phyloP scores from a whole-genome alignment of 352 stramenopile species.

The Globisporangium perplexum region DNA sequence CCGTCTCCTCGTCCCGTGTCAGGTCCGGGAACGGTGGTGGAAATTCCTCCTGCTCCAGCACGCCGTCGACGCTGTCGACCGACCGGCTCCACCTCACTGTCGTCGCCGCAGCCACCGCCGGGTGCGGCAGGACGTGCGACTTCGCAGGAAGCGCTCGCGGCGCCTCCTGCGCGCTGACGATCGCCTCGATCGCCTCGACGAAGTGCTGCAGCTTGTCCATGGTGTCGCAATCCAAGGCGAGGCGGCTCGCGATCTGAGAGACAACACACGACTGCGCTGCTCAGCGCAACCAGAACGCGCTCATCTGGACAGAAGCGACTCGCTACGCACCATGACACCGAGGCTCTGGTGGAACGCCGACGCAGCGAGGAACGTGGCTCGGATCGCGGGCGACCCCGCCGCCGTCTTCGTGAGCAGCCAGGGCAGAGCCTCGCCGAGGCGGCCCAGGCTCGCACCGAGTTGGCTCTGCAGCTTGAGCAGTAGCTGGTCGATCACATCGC shows the following conservation, averaged over 20 bases:
- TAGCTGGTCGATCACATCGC: neutral
- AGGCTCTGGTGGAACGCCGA: constrained; percentile 35
- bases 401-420: constrained; percentile 8
- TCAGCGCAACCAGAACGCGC: too few species aligned
- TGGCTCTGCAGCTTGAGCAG: constrained; percentile 5
- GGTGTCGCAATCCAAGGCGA: constrained; percentile 22
- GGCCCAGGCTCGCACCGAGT: constrained; percentile 7
- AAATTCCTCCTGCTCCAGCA: constrained; percentile 8
- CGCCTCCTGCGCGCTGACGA: constrained; percentile 4
- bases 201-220: constrained; percentile 26
- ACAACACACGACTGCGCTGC: neutral
- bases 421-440: constrained; percentile 17
- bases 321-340: constrained; percentile 19
- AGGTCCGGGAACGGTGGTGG: constrained; percentile 35
- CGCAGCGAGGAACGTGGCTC: constrained; percentile 32
- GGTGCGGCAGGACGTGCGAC: neutral
- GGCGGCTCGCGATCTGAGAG: constrained; percentile 20
- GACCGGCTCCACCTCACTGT: neutral
- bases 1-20: constrained; percentile 10
- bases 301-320: too few species aligned
- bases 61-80: neutral
- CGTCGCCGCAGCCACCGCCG: constrained; percentile 5
- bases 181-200: constrained; percentile 23
- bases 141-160: neutral
- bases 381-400: constrained; percentile 16